phyloP scores from a whole-genome alignment of 1,139 yeast genomes.

The Yamadazyma blattariae region DNA sequence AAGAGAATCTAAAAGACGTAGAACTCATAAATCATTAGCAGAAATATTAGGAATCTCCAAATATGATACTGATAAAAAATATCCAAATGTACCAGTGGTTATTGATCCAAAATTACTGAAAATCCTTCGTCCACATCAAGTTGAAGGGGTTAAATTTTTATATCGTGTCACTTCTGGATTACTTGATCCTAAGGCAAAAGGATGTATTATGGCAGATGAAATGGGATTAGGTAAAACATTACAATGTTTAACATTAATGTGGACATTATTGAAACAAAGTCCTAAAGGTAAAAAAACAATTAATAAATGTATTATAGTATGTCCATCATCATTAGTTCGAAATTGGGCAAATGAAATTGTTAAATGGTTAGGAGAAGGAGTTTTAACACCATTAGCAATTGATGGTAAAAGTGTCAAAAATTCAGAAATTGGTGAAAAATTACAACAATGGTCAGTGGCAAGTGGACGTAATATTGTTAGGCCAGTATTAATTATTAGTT shows the following conservation, averaged over 20 bases:
- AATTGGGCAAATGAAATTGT: slow-evolving; percentile 98
- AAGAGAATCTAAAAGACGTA: slow-evolving; percentile 24
- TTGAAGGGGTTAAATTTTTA: slow-evolving; percentile 89
- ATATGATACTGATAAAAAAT: slow-evolving; percentile 49
- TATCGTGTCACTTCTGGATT: slow-evolving; percentile 90
- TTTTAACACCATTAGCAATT: slow-evolving; percentile 81
- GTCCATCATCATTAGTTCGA: slow-evolving; percentile 91
- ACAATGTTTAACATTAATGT: slow-evolving; percentile 88
- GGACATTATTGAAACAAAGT: slow-evolving; percentile 89
- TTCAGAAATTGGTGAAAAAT: slow-evolving; percentile 63
- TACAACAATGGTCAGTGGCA: slow-evolving; percentile 87
- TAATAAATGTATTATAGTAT: slow-evolving; percentile 87
- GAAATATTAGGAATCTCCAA: slow-evolving; percentile 76
- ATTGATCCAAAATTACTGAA: slow-evolving; percentile 87
- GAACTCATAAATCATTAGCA: slow-evolving; percentile 64
- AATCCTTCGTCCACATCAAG: slow-evolving; percentile 91
- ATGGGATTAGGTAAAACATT: slow-evolving; percentile 97
- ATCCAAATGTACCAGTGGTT: slow-evolving; percentile 91
- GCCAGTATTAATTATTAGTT: slow-evolving; percentile 93
- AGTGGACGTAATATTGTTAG: slow-evolving; percentile 85
- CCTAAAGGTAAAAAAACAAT: slow-evolving; percentile 87
- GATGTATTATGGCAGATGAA: slow-evolving; percentile 99
- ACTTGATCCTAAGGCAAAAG: slow-evolving; percentile 81
- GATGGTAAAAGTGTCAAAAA: slow-evolving; percentile 82
- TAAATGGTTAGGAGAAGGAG: slow-evolving; percentile 95